phyloP scores from a whole-genome alignment of 257 asterid genomes.

The Jasminum sambac region DNA sequence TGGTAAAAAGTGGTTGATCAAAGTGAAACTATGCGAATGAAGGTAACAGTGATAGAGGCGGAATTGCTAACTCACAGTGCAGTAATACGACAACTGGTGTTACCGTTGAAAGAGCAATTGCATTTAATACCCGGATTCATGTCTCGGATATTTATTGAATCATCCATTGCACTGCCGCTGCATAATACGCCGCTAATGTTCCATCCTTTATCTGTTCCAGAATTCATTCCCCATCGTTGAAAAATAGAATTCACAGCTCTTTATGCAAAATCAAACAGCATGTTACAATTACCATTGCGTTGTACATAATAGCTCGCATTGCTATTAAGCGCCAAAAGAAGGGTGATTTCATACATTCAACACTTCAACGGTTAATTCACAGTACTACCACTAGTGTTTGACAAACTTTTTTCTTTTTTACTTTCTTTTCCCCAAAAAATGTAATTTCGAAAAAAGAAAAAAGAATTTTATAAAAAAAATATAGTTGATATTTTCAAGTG shows the following conservation, averaged over 20 bases:
- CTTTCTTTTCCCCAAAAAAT: no score
- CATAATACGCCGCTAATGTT: constrained; percentile 66
- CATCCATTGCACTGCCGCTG: constrained; percentile 53
- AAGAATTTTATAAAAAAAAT: no score
- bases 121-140: constrained; percentile 67
- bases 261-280: constrained; percentile 31
- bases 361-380: neutral
- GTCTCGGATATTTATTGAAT: neutral
- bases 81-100: constrained; percentile 44
- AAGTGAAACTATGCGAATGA: neutral
- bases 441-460: no score
- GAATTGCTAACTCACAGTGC: constrained; percentile 14
- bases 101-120: constrained; percentile 45
- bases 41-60: neutral
- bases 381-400: no score
- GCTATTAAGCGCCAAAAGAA: neutral
- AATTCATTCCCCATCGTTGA: constrained; percentile 36
- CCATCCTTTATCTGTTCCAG: constrained; percentile 39
- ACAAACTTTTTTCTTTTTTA: no score
- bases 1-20: neutral
- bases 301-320: neutral
- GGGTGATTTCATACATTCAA: neutral
- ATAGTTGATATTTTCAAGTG: no score
- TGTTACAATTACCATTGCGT: neutral
- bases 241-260: constrained; percentile 52